Evolutionary conservation across 257 asterid species (phyloP), one percentile per base, ranked within the genome.

Genomic region (Fraxinus americana): DNA sequence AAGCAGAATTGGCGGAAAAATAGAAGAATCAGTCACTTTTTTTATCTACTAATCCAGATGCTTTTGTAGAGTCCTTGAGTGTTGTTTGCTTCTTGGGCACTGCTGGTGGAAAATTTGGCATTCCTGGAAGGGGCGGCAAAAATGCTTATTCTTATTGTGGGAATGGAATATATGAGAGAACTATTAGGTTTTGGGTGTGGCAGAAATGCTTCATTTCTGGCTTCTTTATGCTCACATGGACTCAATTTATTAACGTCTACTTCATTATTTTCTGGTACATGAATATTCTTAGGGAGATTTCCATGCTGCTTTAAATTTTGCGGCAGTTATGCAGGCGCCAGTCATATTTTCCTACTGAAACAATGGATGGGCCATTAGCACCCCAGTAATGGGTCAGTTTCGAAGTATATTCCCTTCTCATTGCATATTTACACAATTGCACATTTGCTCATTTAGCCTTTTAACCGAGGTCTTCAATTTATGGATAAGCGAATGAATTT

Each of bases 351-450:
- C 92, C 73, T 92, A 98, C 85, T 90, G 98, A 74, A 94, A 94
- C 87, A 94, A 94, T 79, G 98, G 98, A 83, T 94, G 97, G 97
- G 98, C 98, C 65, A 94, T 94, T 80, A 94, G 98, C 84, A 94
- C 98, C 43, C 98, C 98, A 35, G 88, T 92, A 79, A 67, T 66
- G 50, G 96, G 92, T 54, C 98, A 94, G 83, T 92, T 92, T 82
- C 88, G 97, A 87, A 91, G 98, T 94, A 92, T 76, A 72, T 74
- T 45, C 66, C 57, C 70, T 21, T 68, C 14, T 69, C 25, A 43
- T 74, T 77, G 32, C 70, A 54, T 77, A 17, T 32, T 74, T 75
- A 35, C 66, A 30, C 29, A 45, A 78, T 81, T 32, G 54, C 39
- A 50, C 67, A 43, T 21, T 69, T 23, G 67, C 8, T 12, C 68